phyloP scores from a whole-genome alignment of 306 rosid genomes.

The Acacia crassicarpa region DNA sequence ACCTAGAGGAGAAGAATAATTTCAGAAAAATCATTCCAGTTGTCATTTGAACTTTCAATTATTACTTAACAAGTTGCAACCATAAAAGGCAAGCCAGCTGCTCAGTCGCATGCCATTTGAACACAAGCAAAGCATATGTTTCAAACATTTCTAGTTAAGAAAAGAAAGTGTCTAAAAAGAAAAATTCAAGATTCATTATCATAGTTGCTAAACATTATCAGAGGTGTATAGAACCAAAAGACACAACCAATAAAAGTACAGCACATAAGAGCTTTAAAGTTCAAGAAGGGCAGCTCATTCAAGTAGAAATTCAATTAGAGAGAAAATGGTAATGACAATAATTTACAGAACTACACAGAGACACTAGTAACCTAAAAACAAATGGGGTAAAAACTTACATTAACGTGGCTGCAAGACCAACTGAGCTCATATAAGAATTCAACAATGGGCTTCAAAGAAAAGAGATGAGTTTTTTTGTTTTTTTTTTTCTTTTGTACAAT shows the following conservation, averaged over 20 bases:
- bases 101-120: constrained; percentile 2
- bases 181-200: constrained; percentile 11
- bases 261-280: not conserved
- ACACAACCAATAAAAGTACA: not conserved
- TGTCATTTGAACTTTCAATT: constrained; percentile 18
- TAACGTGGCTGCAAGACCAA: not conserved
- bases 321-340: not conserved
- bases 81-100: constrained; percentile 13
- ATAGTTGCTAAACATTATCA: constrained; percentile 5
- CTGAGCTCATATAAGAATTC: not conserved
- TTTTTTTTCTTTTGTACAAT: not conserved
- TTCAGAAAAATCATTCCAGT: constrained; percentile 25
- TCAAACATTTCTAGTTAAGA: not conserved
- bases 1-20: constrained; percentile 52
- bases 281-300: not conserved
- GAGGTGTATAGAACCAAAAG: not conserved
- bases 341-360: not conserved
- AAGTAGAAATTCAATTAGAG: not conserved
- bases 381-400: not conserved
- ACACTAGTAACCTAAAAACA: not conserved
- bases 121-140: not conserved
- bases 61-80: constrained; percentile 16
- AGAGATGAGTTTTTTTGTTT: not conserved
- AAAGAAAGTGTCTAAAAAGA: constrained; percentile 13
- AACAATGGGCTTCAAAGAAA: not conserved